Evolutionary conservation across 495 filamentous ascomycete genomes (phyloP), one percentile per base, ranked within the genome.

Genomic region (Penicillium salamii): DNA sequence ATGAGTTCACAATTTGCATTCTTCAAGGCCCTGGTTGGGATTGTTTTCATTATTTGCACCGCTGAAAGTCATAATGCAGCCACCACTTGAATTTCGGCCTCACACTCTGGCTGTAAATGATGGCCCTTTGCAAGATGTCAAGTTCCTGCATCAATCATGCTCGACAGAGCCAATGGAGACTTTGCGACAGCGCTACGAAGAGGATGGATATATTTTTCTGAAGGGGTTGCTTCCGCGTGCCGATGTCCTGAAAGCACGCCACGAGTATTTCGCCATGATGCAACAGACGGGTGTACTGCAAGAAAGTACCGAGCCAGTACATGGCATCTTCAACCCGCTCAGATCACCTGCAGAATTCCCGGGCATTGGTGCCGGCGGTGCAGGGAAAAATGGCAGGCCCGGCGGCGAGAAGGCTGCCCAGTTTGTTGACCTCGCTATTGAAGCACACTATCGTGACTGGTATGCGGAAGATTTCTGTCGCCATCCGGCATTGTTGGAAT

Each of bases 201-300:
- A 48, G 12, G 33, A 48, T 18, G 45, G 45, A 3, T 48, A 48
- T n/a, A 33, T 48, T 1, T 48, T 48, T 68, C 9, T 81, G 8
- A 79, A 79, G 53, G 63, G 66, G 19, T 52, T 79, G 4, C 47
- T 81, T 26, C 74, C 76, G 0, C 69, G 69, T 5, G 57, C 57
- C 7, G 69, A 75, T 47, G 74, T 81, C 9, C 53, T 76, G 20
- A 65, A 67, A 35, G 71, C 72, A 18, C 64, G 78, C 18, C 61
- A 72, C 48, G 46, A 67, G 53, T 82, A 82, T 54, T 81, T 81
- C 48, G 29, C 55, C 13, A 64, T 73, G 39, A 59, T 80, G 32
- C 55, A 58, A 0, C 74, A 72, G n/a, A 74, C 67, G 6, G 76
- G 74, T 0, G 63, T 82, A 1, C 65, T 82, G 29, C 61, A 68